Evolutionary conservation across 2,329 filamentous ascomycete genomes (phyloP), one percentile per base, ranked within the genome.

Genomic region (Aspergillus transmontanensis): DNA sequence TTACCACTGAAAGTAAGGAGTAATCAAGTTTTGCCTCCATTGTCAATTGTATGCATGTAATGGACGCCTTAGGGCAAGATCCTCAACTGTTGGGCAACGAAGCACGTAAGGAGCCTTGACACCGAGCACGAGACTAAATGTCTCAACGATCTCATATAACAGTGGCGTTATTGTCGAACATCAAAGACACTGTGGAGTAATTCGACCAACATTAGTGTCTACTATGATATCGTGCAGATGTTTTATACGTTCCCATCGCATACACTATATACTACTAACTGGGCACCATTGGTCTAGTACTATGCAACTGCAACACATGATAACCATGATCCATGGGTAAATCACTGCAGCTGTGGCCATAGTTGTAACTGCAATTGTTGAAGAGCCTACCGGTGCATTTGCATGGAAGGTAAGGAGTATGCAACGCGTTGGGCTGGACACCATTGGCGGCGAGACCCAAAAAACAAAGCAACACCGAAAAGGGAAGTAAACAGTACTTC

Each of bases 321-420:
- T 51, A 11, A n/a, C 4, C 5, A 32, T 19, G 21, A 58, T 45
- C 57, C 45, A n/a, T 28, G 45, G 23, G 28, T 51, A n/a, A 51
- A 59, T 36, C 57, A 59, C 21, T 51, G 57, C 21, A 59, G 53
- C 53, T 56, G 48, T 30, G 28, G 48, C 48, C 36, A 34, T 39
- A 19, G 43, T 48, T 51, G 14, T 28, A 19, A 43, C 34, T 39
- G 16, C 23, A 59, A 50, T 46, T 41, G 11, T 51, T 32, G 14
- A 34, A 21, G 14, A 39, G 41, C 45, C 11, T 41, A 41, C 45
- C n/a, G 46, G 45, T 59, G 45, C 45, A 59, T 51, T 41, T 59
- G 32, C 57, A 59, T 46, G 6, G 21, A 14, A 30, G 26, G 45
- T 36, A 59, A 59, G 57, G 57, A 36, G 45, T 11, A 41, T 51